Conservation (phyloP, 2,329 filamentous ascomycete genomes). For the Apiospora aurea region DNA sequence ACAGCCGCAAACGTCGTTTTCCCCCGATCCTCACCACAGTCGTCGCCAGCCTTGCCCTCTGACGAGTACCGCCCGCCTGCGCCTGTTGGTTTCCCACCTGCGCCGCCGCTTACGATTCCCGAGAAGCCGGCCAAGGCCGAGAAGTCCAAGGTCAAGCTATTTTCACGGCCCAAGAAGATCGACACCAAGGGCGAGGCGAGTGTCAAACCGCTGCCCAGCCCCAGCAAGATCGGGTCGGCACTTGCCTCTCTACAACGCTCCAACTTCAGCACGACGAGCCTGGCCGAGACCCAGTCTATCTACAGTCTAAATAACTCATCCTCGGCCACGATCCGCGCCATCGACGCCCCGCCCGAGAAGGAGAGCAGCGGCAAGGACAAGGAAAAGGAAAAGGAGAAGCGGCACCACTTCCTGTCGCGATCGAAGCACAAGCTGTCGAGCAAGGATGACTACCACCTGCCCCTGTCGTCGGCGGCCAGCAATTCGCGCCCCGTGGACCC, state of each 20-base stretch:
- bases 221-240: slow-evolving; percentile 73
- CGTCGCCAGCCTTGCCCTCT: slow-evolving; percentile 54
- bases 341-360: slow-evolving; percentile 55
- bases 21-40: slow-evolving; percentile 63
- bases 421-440: slow-evolving; percentile 79
- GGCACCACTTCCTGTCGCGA: slow-evolving; percentile 79
- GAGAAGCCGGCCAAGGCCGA: slow-evolving; percentile 70
- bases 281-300: slow-evolving; percentile 71
- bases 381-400: slow-evolving; percentile 70
- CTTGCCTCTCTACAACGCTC: slow-evolving; percentile 69
- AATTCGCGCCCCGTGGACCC: slow-evolving; percentile 81
- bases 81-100: slow-evolving; percentile 38
- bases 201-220: slow-evolving; percentile 74
- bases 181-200: slow-evolving; percentile 72
- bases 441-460: slow-evolving; percentile 76
- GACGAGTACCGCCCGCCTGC: slow-evolving; percentile 38
- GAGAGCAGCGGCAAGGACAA: slow-evolving; percentile 57
- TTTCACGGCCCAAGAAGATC: slow-evolving; percentile 79
- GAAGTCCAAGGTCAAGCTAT: slow-evolving; percentile 83
- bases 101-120: slow-evolving; percentile 48
- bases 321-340: slow-evolving; percentile 75
- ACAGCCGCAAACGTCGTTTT: slow-evolving; percentile 78
- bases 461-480: slow-evolving; percentile 77
- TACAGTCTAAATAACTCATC: slow-evolving; percentile 81
- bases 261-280: slow-evolving; percentile 75